Evolutionary conservation across 2,329 filamentous ascomycete genomes (phyloP).

Genomic region (Scedosporium dehoogii): DNA sequence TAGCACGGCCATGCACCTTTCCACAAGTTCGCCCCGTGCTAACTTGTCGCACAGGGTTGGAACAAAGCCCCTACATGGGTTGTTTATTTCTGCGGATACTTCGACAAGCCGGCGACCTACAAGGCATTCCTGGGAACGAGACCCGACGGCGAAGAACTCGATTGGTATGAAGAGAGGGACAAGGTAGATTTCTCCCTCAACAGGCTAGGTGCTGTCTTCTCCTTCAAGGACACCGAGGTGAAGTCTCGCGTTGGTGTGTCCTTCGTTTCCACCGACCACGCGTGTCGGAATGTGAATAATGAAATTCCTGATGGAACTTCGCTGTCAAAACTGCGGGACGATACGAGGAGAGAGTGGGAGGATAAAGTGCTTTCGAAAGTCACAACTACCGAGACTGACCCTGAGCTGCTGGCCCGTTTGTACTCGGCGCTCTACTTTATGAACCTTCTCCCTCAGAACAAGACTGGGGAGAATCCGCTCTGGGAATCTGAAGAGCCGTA

Average conservation of each 20-base stretch:
- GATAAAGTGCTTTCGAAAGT: slow-evolving; percentile 52
- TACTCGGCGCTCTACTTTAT: slow-evolving; percentile 63
- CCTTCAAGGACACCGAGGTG: slow-evolving; percentile 36
- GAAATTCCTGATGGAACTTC: slow-evolving; percentile 41
- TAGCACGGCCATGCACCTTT: slow-evolving; percentile 1
- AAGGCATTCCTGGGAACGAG: slow-evolving; percentile 32
- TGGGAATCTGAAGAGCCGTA: slow-evolving; percentile 58
- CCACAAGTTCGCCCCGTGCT: not conserved
- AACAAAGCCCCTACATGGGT: slow-evolving; percentile 53
- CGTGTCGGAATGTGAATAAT: slow-evolving; percentile 45
- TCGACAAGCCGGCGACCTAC: slow-evolving; percentile 35
- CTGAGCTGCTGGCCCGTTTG: slow-evolving; percentile 46
- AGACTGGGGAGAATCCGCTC: slow-evolving; percentile 59
- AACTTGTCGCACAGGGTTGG: slow-evolving; percentile 37
- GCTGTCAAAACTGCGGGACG: slow-evolving; percentile 32
- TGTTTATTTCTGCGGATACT: slow-evolving; percentile 54
- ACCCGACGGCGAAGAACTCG: slow-evolving; percentile 19
- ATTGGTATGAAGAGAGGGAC: slow-evolving; percentile 20
- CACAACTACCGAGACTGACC: slow-evolving; percentile 45
- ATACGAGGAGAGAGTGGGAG: slow-evolving; percentile 48
- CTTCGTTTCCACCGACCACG: slow-evolving; percentile 52
- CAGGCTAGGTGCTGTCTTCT: slow-evolving; percentile 43
- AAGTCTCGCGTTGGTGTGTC: slow-evolving; percentile 56
- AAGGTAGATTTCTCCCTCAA: slow-evolving; percentile 22
- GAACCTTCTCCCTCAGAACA: slow-evolving; percentile 59